Conservation (phyloP, 192 early-diverging fungal species). For the Gonapodya sp. region DNA sequence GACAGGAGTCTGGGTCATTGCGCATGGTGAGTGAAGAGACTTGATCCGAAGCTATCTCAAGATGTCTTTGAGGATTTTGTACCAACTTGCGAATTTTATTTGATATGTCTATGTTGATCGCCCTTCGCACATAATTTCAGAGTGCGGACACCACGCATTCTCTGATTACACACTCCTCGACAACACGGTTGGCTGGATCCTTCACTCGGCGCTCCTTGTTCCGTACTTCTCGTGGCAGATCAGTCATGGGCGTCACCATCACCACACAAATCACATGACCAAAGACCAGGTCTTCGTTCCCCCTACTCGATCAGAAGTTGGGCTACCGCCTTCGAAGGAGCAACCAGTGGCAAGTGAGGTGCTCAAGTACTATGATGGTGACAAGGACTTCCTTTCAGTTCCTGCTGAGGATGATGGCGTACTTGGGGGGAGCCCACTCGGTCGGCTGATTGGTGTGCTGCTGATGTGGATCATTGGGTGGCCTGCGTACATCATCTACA, state of each 20-base stretch:
- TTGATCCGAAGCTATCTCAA: not conserved
- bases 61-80: not conserved
- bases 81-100: not conserved
- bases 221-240: conserved; percentile 91
- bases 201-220: conserved; percentile 83
- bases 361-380: conserved; percentile 34
- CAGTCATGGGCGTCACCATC: conserved; percentile 89
- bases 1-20: conserved; percentile 78
- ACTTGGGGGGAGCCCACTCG: conserved; percentile 67
- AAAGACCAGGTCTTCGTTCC: conserved; percentile 96
- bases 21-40: conserved; percentile 32
- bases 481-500: conserved; percentile 75
- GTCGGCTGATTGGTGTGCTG: conserved; percentile 49
- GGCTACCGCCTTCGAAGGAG: conserved; percentile 33
- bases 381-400: conserved; percentile 11
- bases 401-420: conserved; percentile 30
- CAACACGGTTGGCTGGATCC: conserved; percentile 76
- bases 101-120: too few species aligned
- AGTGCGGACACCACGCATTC: conserved; percentile 91
- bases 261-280: conserved; percentile 75
- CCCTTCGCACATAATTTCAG: too few species aligned
- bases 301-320: conserved; percentile 49
- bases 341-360: conserved; percentile 23
- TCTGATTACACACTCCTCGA: conserved; percentile 77
- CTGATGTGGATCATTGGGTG: conserved; percentile 74